Evolutionary conservation across 768 basidiomycete species (phyloP).

Genomic region (Sarcomyxa edulis): DNA sequence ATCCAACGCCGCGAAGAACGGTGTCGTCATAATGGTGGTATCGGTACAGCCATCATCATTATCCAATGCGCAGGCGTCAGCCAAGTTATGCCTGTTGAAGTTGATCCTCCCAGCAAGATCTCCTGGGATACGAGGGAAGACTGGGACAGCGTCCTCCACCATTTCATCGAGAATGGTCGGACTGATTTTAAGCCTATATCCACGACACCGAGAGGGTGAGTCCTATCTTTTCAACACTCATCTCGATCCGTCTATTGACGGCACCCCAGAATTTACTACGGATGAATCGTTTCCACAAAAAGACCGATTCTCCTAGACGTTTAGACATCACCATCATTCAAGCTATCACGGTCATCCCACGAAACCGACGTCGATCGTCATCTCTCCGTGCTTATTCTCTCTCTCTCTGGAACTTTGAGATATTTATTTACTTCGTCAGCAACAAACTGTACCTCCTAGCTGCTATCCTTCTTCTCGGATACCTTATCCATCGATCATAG

Average conservation of each 20-base stretch:
- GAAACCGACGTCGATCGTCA: too few species aligned
- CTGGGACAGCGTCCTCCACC: constrained; percentile 62
- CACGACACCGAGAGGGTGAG: constrained; percentile 70
- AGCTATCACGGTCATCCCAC: too few species aligned
- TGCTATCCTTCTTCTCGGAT: too few species aligned
- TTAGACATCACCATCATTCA: too few species aligned
- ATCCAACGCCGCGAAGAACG: constrained; percentile 78
- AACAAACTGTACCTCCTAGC: too few species aligned
- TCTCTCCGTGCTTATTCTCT: too few species aligned
- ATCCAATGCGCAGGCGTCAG: constrained; percentile 72
- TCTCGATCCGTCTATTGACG: too few species aligned
- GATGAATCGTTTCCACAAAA: constrained; percentile 10
- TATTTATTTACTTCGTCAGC: too few species aligned
- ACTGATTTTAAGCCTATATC: constrained; percentile 83
- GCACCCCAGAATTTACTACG: too few species aligned
- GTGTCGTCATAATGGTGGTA: constrained; percentile 68
- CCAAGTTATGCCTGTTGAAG: constrained; percentile 85
- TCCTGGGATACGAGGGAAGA: constrained; percentile 73
- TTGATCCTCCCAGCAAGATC: constrained; percentile 73
- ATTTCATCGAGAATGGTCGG: constrained; percentile 69
- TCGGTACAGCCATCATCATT: constrained; percentile 70
- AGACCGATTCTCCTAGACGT: too few species aligned
- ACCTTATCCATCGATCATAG: too few species aligned
- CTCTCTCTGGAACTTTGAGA: too few species aligned
- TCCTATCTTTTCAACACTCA: constrained; percentile 9